phyloP scores from a whole-genome alignment of 305 asterid genomes.

The Solanum hybrid region DNA sequence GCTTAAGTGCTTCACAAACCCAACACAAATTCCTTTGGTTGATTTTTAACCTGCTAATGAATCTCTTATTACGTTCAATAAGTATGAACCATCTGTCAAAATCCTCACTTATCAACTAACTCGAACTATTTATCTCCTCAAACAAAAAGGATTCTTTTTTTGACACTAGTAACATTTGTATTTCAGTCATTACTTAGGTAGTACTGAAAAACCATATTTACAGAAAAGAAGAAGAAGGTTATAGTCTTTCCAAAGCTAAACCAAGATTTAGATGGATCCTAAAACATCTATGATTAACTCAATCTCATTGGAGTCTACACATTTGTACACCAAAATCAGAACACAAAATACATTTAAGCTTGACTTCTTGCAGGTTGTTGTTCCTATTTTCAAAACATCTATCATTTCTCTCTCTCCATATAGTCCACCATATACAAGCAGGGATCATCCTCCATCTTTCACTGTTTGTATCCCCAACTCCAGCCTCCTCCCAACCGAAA shows the following conservation, averaged over 20 bases:
- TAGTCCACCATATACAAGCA: no score
- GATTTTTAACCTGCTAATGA: neutral
- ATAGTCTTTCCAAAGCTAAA: neutral
- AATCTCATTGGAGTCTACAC: neutral
- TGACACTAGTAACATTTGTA: neutral
- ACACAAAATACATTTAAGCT: neutral
- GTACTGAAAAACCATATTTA: neutral
- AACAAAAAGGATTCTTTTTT: neutral
- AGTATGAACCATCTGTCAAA: neutral
- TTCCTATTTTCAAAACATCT: neutral
- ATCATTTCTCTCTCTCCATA: neutral
- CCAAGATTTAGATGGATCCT: neutral
- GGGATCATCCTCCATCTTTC: no score
- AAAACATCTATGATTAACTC: neutral
- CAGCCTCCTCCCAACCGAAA: no score
- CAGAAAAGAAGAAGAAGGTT: neutral
- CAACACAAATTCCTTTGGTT: neutral
- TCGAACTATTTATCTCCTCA: neutral
- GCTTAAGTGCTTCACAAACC: neutral
- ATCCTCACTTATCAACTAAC: neutral
- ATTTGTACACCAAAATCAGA: neutral
- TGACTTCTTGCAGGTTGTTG: neutral
- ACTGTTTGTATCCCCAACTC: no score
- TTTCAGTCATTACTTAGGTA: neutral
- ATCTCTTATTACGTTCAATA: neutral